Conservation (phyloP, 1,284 basidiomycete genomes). For the Leccinum fallax region DNA sequence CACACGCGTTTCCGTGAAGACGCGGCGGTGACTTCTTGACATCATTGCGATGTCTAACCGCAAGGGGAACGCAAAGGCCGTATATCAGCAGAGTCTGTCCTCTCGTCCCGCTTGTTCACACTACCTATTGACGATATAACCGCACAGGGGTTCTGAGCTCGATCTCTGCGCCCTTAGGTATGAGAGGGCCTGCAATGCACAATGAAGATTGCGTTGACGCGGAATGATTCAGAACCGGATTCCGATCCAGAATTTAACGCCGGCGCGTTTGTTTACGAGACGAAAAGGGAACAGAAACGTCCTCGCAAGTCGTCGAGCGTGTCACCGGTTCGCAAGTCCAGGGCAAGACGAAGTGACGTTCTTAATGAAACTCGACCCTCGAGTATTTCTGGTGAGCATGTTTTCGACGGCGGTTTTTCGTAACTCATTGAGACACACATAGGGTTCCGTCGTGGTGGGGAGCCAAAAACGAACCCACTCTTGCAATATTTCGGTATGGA, state of each 20-base stretch:
- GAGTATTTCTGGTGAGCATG: constrained; percentile 16
- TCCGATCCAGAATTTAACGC: constrained; percentile 60
- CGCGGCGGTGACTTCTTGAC: constrained; percentile 6
- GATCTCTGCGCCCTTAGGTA: constrained; percentile 36
- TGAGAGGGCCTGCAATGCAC: neutral
- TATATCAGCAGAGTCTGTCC: constrained; percentile 26
- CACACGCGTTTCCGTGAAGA: constrained; percentile 17
- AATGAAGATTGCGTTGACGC: neutral
- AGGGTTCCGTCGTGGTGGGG: constrained; percentile 2
- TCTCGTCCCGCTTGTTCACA: neutral
- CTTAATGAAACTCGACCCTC: constrained; percentile 6
- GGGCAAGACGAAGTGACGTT: constrained; percentile 11
- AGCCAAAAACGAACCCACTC: constrained; percentile 31
- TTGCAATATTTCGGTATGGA: constrained; percentile 33
- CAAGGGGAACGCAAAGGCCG: constrained; percentile 15
- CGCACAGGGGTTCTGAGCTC: constrained; percentile 26
- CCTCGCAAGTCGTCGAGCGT: constrained; percentile 14
- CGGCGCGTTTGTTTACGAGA: constrained; percentile 43
- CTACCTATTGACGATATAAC: constrained; percentile 2
- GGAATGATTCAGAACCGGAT: constrained; percentile 37
- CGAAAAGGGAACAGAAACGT: constrained; percentile 36
- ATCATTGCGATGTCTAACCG: constrained; percentile 1
- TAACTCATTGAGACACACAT: neutral
- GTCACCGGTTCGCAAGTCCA: constrained; percentile 21
- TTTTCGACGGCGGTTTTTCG: neutral